Conservation (phyloP, 345 rosid species). For the Populus euphratica region DNA sequence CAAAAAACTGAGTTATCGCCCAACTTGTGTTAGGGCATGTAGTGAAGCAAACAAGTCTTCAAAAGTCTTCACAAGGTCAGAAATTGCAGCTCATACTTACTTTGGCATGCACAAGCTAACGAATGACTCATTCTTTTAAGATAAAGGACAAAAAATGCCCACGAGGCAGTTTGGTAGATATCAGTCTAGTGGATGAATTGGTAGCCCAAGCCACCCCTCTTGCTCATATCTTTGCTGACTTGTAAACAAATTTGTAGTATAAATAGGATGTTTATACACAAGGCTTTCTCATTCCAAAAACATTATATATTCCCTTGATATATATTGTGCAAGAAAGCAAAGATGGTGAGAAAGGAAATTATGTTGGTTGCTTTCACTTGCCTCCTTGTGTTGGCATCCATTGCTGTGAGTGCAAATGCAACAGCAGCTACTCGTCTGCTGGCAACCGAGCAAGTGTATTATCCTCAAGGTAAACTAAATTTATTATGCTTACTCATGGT, state of each 20-base stretch:
- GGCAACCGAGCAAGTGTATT: constrained; percentile 12
- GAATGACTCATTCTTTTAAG: too few relatives aligned
- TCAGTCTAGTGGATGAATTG: too few relatives aligned
- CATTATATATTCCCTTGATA: too few relatives aligned
- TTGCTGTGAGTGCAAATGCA: constrained; percentile 23
- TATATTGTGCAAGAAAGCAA: neutral
- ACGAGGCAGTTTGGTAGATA: too few relatives aligned
- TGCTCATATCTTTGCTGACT: neutral
- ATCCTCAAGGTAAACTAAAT: constrained; percentile 17
- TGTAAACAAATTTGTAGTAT: neutral
- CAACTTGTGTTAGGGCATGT: neutral
- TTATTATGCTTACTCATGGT: neutral
- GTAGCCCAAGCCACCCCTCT: neutral
- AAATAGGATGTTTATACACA: constrained; percentile 6
- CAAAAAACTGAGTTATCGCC: too few relatives aligned
- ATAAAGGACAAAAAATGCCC: too few relatives aligned
- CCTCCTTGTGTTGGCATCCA: constrained; percentile 20
- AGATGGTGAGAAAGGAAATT: constrained; percentile 15
- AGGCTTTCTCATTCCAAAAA: neutral
- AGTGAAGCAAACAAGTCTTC: neutral
- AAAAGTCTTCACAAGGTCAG: neutral
- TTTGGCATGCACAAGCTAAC: too few relatives aligned
- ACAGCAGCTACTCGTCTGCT: constrained; percentile 19
- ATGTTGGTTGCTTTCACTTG: constrained; percentile 21
- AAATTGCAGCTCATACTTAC: too few relatives aligned